phyloP scores from a whole-genome alignment of 768 basidiomycete genomes.

The Candolleomyces aberdarensis region DNA sequence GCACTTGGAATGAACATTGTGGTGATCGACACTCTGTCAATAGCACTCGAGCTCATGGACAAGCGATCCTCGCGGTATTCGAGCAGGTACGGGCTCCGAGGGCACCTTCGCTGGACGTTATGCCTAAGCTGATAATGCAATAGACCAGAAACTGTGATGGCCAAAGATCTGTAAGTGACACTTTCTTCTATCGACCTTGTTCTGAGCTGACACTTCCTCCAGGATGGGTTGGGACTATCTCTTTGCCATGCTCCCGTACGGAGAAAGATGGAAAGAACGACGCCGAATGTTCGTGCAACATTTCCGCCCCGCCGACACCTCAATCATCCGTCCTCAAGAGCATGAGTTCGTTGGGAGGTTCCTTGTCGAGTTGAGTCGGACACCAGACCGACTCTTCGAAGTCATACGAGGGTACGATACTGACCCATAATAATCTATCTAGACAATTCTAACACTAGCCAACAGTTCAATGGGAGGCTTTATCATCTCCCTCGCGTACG shows the following conservation, averaged over 20 bases:
- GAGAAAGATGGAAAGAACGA: constrained; percentile 37
- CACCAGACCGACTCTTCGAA: neutral
- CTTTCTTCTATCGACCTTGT: too few relatives aligned
- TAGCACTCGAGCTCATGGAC: constrained; percentile 8
- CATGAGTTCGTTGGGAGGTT: neutral
- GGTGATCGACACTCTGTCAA: constrained; percentile 5
- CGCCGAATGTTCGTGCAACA: constrained; percentile 39
- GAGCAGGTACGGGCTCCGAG: constrained; percentile 5
- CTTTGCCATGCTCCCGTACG: constrained; percentile 38
- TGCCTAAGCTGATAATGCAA: neutral
- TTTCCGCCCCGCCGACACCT: constrained; percentile 31
- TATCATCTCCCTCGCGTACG: constrained; percentile 23
- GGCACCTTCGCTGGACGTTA: too few relatives aligned
- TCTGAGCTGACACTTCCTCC: too few relatives aligned
- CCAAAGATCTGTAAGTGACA: constrained; percentile 8
- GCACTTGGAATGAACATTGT: constrained; percentile 10
- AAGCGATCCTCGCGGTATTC: constrained; percentile 9
- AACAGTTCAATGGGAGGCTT: constrained; percentile 21
- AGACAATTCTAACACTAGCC: too few relatives aligned
- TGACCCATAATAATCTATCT: too few relatives aligned
- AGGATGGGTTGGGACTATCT: constrained; percentile 38
- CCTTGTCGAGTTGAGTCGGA: neutral
- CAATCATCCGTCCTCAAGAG: constrained; percentile 27
- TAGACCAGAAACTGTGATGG: neutral
- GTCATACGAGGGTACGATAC: neutral